Conservation (phyloP, 2,329 filamentous ascomycete species). For the Claviceps pusilla region DNA sequence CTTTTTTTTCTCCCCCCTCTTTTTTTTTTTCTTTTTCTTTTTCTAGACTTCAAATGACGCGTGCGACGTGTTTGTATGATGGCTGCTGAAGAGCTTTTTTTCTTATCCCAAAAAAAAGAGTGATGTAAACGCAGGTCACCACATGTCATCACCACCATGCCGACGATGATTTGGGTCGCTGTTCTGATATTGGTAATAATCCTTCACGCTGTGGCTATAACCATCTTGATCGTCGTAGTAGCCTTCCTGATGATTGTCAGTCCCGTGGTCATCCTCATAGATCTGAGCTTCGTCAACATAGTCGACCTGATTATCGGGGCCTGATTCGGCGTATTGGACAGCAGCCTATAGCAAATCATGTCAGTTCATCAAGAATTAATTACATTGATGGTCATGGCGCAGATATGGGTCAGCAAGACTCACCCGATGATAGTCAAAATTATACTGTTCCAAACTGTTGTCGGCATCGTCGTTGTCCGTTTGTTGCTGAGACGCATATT, state of each 20-base stretch:
- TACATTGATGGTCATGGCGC: background rate
- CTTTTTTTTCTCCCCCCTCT: slow-evolving; percentile 2
- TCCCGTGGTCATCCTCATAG: slow-evolving; percentile 36
- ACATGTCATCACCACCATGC: slow-evolving; percentile 27
- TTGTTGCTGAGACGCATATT: slow-evolving; percentile 32
- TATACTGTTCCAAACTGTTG: slow-evolving; percentile 34
- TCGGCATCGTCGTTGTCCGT: slow-evolving; percentile 30
- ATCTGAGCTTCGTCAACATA: slow-evolving; percentile 38
- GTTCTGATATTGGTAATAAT: slow-evolving; percentile 26
- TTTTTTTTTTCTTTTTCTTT: slow-evolving; percentile 8
- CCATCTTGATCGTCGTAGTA: slow-evolving; percentile 25
- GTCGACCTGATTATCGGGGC: slow-evolving; percentile 28
- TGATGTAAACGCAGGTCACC: slow-evolving; percentile 18
- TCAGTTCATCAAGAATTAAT: background rate
- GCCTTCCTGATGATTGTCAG: slow-evolving; percentile 20
- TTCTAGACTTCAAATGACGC: slow-evolving; percentile 6
- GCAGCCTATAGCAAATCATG: slow-evolving; percentile 19
- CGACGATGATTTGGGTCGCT: slow-evolving; percentile 18
- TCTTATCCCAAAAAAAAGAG: background rate
- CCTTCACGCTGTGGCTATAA: slow-evolving; percentile 24
- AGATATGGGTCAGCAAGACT: slow-evolving; percentile 12
- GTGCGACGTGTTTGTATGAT: slow-evolving; percentile 1
- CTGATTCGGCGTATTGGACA: slow-evolving; percentile 31
- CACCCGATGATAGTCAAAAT: slow-evolving; percentile 39
- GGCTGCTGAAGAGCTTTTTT: slow-evolving; percentile 3